Conservation (phyloP, 2,329 filamentous ascomycete species). For the Phoma herbarum region DNA sequence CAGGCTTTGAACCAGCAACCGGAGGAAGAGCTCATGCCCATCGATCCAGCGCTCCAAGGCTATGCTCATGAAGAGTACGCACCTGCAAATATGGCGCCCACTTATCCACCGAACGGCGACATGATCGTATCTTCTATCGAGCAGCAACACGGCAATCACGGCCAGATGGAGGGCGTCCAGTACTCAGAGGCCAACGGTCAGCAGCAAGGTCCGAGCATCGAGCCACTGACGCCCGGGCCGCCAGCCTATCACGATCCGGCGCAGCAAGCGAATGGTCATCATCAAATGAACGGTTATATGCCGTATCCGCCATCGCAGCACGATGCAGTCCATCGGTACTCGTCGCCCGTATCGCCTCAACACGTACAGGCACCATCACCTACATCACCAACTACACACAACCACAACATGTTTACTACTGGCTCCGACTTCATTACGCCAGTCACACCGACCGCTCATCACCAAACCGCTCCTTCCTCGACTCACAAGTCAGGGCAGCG, state of each 20-base stretch:
- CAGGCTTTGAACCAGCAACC: constrained; percentile 35
- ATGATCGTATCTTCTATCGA: constrained; percentile 49
- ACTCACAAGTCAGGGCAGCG: constrained; percentile 34
- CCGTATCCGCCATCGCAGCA: constrained; percentile 16
- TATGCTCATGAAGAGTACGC: constrained; percentile 32
- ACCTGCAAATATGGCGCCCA: constrained; percentile 23
- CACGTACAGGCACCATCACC: constrained; percentile 27
- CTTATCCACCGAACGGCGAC: constrained; percentile 35
- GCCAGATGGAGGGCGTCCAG: constrained; percentile 13
- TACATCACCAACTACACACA: constrained; percentile 28
- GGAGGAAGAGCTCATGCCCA: constrained; percentile 38
- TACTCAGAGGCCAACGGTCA: constrained; percentile 18
- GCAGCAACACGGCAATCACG: constrained; percentile 28
- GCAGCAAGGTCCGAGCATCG: constrained; percentile 31
- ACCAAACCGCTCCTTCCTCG: constrained; percentile 24
- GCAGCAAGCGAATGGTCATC: constrained; percentile 19
- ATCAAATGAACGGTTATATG: constrained; percentile 25
- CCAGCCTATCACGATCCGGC: constrained; percentile 14
- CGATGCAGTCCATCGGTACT: constrained; percentile 24
- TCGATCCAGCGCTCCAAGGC: constrained; percentile 41
- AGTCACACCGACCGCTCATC: constrained; percentile 14
- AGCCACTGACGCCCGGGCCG: constrained; percentile 43
- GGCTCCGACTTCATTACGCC: constrained; percentile 37
- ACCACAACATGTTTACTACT: constrained; percentile 36
- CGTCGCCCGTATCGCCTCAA: constrained; percentile 34